phyloP scores from a whole-genome alignment of 2,329 filamentous ascomycete species.

The Penicillium psychrosexuale region DNA sequence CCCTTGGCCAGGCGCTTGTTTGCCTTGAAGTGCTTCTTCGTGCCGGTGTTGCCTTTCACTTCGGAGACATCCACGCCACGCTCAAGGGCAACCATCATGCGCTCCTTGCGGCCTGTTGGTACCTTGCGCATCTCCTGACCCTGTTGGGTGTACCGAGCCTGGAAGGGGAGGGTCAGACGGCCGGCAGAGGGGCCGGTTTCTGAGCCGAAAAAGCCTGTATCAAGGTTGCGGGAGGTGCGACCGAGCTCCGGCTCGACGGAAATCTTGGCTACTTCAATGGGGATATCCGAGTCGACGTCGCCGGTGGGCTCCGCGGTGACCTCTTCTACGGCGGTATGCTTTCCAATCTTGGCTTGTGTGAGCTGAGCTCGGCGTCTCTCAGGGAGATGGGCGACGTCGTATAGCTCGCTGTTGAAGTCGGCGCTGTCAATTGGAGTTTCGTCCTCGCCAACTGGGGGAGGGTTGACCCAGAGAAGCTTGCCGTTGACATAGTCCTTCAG shows the following conservation, averaged over 20 bases:
- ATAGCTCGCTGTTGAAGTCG: slow-evolving; percentile 86
- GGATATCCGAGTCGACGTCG: slow-evolving; percentile 31
- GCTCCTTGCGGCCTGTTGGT: slow-evolving; percentile 78
- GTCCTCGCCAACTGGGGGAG: slow-evolving; percentile 60
- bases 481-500: slow-evolving; percentile 98
- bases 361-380: slow-evolving; percentile 69
- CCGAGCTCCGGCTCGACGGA: slow-evolving; percentile 52
- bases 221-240: slow-evolving; percentile 70
- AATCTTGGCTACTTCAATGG: slow-evolving; percentile 6
- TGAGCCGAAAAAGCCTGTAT: slow-evolving; percentile 83
- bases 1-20: slow-evolving; percentile 38
- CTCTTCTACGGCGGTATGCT: slow-evolving; percentile 36
- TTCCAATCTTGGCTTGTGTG: slow-evolving; percentile 43
- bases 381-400: slow-evolving; percentile 77
- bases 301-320: slow-evolving; percentile 19
- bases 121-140: slow-evolving; percentile 69
- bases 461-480: slow-evolving; percentile 87
- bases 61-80: slow-evolving; percentile 81
- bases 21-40: slow-evolving; percentile 75
- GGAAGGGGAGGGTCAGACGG: slow-evolving; percentile 77
- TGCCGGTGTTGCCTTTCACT: slow-evolving; percentile 51
- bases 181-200: slow-evolving; percentile 57
- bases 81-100: slow-evolving; percentile 74
- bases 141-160: slow-evolving; percentile 82
- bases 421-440: slow-evolving; percentile 58